A percentile compares a stretch with the other conserved stretches of the same genome.
Conservation (phyloP, 2,329 filamentous ascomycete genomes). For the Didymella keratinophila region DNA sequence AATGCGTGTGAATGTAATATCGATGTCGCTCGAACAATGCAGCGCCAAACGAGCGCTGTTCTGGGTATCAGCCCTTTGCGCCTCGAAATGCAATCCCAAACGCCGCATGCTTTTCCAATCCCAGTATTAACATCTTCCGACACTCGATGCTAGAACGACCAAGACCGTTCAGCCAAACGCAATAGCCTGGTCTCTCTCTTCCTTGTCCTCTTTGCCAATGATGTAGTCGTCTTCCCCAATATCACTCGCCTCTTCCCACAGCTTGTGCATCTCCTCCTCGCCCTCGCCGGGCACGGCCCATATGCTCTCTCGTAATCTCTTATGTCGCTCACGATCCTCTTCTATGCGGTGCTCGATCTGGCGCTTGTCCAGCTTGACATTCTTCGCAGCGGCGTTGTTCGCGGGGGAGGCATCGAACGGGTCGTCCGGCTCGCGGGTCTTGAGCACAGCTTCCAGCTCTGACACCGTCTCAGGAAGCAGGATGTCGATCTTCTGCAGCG, state of each 20-base stretch:
- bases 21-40: too few species aligned
- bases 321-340: constrained; percentile 94
- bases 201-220: constrained; percentile 76
- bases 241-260: constrained; percentile 89
- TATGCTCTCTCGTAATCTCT: constrained; percentile 87
- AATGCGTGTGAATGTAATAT: too few species aligned
- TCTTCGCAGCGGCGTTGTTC: constrained; percentile 8
- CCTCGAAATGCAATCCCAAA: constrained; percentile 6
- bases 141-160: background rate
- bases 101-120: constrained; percentile 1
- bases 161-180: constrained; percentile 43
- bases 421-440: constrained; percentile 70
- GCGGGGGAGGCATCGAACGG: constrained; percentile 33
- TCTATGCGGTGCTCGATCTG: constrained; percentile 97
- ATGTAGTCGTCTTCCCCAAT: constrained; percentile 86
- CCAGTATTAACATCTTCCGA: background rate
- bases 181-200: constrained; percentile 60
- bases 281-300: constrained; percentile 80
- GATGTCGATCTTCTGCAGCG: constrained; percentile 74
- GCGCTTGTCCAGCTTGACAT: constrained; percentile 71
- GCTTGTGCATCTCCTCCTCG: constrained; percentile 73
- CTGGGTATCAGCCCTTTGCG: constrained; percentile 43
- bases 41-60: too few species aligned
- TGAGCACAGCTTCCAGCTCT: constrained; percentile 84
- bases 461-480: constrained; percentile 76